Base-by-base conservation (phyloP, 179 eudicot species). In the Spinacia oleracea region DNA sequence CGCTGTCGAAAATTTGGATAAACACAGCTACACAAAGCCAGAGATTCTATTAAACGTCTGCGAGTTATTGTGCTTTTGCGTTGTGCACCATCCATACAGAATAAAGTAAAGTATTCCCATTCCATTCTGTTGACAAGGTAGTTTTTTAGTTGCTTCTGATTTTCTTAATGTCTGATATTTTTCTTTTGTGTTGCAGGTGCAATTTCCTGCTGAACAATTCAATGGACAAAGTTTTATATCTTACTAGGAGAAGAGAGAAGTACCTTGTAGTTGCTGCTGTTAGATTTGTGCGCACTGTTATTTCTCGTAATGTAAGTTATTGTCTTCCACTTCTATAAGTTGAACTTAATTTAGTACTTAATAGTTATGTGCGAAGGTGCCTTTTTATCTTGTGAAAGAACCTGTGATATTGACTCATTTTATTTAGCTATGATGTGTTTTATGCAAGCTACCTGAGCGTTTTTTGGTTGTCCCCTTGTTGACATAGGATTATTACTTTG, bases 231-330 rank as follows among this genome's bases (percentile, higher is more conserved):
- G 92, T 94, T 79, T 68, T 96, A 76, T 76, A 75, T 81, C 87
- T 96, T 80, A 89, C 94, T 34, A 84, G 81, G 72, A 89, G 97
- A 87, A 92, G 84, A 85, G 99, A 96, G 83, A 94, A 84, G 81
- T 94, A 91, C 80, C 91, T 96, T 46, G 95, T 90, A 59, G 91
- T 86, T 84, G 97, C 97, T 77, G 98, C 97, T 74, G 90, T 96
- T 79, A 90, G 97, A 81, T 94, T 96, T 84, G 67, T 88, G 27
- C 95, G 99, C 78, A 90, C 96, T 76, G 89, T 91, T 70, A 83
- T 94, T 73, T 90, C 97, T 63, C 97, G 96, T 62, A 90, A 88
- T 83, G 99, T 96, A 76, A 90, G 98, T 91, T 42, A 25, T 38
- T 20, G 43, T 56, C 60, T 68, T 70, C 21, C 48, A 42, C 73